Base-by-base conservation (phyloP, 352 stramenopile genomes). In the Pythium pyrilobum region DNA sequence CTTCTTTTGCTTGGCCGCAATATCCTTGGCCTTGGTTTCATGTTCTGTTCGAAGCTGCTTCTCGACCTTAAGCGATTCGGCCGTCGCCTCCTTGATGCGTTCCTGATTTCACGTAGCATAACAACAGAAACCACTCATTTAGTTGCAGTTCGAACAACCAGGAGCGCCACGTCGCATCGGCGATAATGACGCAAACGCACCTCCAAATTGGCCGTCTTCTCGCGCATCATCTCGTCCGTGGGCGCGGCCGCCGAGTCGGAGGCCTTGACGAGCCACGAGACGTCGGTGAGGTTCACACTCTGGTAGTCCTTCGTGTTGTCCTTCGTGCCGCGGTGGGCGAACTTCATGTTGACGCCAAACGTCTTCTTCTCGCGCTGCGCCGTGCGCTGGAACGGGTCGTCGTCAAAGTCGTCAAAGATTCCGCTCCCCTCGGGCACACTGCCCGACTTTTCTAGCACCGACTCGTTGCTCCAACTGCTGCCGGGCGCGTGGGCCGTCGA, bases 271-370 rank as follows among this genome's bases (percentile, higher is more conserved):
- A 95, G 71, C 84, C 84, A 95, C 65, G 80, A 81, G 8, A 95
- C 74, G 32, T 91, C 75, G 23, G 72, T 82, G 25, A 95, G 56
- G 56, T 79, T 83, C 36, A 95, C 85, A 51, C 81, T 95, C 58
- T 91, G 80, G 60, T 95, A 95, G 56, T 95, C 84, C 43, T 92
- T 95, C 40, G 84, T 95, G 61, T 85, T 91, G 54, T 95, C 84
- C 53, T 95, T 95, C 24, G 75, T 82, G 49, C 79, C 74, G 11
- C 82, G 80, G 49, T 89, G 74, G 9, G 81, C 57, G 54, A 95
- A 95, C 46, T 90, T 92, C 54, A 94, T 81, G 51, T 89, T 89
- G 16, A 92, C 79, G 31, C 82, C 80, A 44, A 95, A 95, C 0
- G 81, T 83, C 11, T 80, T 89, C 48, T 95, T 83, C n/a, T 79